Conservation (phyloP, 169 alveolate species). For the Eimeria falciformis region DNA sequence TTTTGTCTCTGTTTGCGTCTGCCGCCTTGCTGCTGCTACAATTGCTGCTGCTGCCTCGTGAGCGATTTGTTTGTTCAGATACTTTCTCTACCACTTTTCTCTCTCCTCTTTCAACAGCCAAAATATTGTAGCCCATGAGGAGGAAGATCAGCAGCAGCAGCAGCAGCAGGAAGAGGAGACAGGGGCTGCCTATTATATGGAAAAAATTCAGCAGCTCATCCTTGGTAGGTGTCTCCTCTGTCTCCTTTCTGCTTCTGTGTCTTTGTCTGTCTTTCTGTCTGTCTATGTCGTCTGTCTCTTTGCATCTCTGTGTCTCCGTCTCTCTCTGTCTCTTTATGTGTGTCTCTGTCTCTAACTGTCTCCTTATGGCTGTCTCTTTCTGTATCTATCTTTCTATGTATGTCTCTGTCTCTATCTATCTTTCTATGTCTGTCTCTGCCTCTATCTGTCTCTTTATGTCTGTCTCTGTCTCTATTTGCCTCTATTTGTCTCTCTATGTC, state of each 20-base stretch:
- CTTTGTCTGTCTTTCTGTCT: too few species aligned
- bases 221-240: slow-evolving; percentile 63
- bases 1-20: neutral
- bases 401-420: neutral
- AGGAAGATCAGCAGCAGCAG: slow-evolving; percentile 27
- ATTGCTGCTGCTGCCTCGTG: slow-evolving; percentile 2
- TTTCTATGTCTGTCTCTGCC: too few species aligned
- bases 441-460: too few species aligned
- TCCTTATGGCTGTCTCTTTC: neutral
- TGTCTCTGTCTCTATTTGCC: neutral
- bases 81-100: neutral
- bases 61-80: too few species aligned
- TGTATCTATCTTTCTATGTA: neutral
- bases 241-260: neutral
- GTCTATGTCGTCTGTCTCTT: neutral
- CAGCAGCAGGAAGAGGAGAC: slow-evolving; percentile 51
- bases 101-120: slow-evolving; percentile 25
- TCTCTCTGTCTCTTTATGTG: neutral
- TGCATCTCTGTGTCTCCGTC: neutral
- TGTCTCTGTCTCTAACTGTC: neutral
- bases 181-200: slow-evolving; percentile 51
- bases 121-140: neutral
- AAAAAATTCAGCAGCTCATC: slow-evolving; percentile 60
- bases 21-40: neutral
- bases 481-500: neutral